Evolutionary conservation across 2,329 filamentous ascomycete species (phyloP), one percentile per base, ranked within the genome.

Genomic region (Acephala macrosclerotiorum): DNA sequence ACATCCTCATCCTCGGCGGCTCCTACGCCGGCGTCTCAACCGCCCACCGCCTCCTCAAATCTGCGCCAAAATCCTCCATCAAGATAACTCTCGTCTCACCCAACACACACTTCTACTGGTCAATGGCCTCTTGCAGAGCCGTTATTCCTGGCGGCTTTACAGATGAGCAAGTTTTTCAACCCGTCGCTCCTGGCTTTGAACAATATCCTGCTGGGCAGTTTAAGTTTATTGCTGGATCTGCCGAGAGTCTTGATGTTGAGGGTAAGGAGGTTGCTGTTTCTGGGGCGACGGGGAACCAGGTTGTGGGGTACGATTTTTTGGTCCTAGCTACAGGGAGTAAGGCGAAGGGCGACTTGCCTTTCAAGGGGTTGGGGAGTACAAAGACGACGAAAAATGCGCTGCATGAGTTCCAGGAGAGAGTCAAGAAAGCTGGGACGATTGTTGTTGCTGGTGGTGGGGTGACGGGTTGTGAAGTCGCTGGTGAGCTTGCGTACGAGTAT

Each of bases 41-140:
- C 1, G 70, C 76, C 26, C 35, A 57, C n/a, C 53, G 53, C 16
- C 26, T 57, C 29, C 18, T 57, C 11, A 38, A 36, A 38, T 26
- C 35, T 3, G 22, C 49, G 8, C 12, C 53, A 29, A 35, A 36
- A 3, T n/a, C 53, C 33, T 12, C 26, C 11, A 5, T 86, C 73
- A 85, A 85, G 65, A 76, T 89, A 49, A 82, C 83, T 60, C 77
- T 88, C 20, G 79, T 90, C 70, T 82, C 84, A 61, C 84, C 83
- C 1, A 82, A 80, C 58, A 81, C 80, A 12, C 77, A 85, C 64
- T 78, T 85, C 68, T 83, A 81, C 77, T 87, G 82, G 82, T 80
- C 77, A 29, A 72, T 85, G 20, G 84, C 83, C 63, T 78, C 83
- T 49, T 77, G 81, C 12, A 80, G 85, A 45, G 81, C 77, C 61